Evolutionary conservation across 805 yeast genomes (phyloP).

Genomic region (Jamesozyma spencerorum): DNA sequence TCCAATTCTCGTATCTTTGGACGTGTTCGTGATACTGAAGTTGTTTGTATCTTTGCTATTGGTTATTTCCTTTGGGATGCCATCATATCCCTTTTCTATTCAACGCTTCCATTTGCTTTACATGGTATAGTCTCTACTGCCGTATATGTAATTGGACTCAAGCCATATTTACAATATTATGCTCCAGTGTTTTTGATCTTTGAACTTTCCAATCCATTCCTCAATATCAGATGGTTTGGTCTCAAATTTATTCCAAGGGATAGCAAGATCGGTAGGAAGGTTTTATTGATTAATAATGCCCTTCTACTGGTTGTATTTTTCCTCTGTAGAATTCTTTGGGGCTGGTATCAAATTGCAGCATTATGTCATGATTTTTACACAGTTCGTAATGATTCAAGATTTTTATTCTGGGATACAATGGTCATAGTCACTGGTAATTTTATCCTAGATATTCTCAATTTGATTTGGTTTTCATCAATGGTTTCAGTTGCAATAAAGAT

Average conservation of each 20-base stretch:
- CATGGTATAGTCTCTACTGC: conserved; percentile 66
- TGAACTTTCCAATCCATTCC: conserved; percentile 83
- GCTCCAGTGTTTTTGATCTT: conserved; percentile 71
- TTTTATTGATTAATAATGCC: conserved; percentile 33
- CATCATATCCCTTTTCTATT: conserved; percentile 50
- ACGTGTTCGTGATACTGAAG: conserved; percentile 18
- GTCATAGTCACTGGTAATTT: conserved; percentile 41
- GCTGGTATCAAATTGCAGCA: conserved; percentile 54
- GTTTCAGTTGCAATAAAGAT: conserved; percentile 44
- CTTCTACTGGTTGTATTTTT: conserved; percentile 57
- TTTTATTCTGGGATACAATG: conserved; percentile 33
- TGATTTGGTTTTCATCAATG: conserved; percentile 80
- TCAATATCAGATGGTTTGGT: conserved; percentile 81
- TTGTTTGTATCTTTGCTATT: conserved; percentile 35
- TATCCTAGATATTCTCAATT: conserved; percentile 54
- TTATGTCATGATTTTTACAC: conserved; percentile 40
- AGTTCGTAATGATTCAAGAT: conserved; percentile 35
- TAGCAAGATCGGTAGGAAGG: conserved; percentile 32
- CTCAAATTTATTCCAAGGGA: conserved; percentile 19
- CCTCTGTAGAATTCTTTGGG: conserved; percentile 68
- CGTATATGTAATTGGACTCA: conserved; percentile 55
- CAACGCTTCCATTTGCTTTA: conserved; percentile 55
- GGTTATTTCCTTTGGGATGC: conserved; percentile 89
- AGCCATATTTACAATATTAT: conserved; percentile 69
- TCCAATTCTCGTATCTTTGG: conserved; percentile 22